Evolutionary conservation across 169 alveolate genomes (phyloP).

Genomic region (Eimeria falciformis): DNA sequence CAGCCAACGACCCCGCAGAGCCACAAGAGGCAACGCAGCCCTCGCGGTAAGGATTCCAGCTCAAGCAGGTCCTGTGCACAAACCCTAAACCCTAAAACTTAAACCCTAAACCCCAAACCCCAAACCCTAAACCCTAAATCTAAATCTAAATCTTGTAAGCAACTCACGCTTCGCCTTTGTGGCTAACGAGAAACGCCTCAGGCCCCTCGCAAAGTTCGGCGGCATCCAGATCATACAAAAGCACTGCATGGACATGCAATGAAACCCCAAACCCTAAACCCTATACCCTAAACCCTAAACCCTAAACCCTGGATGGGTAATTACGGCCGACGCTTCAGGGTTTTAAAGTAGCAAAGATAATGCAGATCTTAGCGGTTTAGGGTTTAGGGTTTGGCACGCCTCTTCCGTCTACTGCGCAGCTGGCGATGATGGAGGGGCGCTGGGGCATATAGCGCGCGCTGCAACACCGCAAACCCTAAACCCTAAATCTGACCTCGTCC

Average conservation of each 20-base stretch:
- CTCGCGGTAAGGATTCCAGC: conserved; percentile 25
- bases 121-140: not conserved
- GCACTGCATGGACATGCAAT: not conserved
- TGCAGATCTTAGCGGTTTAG: too few species aligned
- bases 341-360: not conserved
- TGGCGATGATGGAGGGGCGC: conserved; percentile 57
- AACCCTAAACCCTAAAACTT: not conserved
- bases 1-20: conserved; percentile 1
- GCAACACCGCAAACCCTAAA: conserved; percentile 17
- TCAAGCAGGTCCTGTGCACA: conserved; percentile 49
- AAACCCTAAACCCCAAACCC: not conserved
- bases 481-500: not conserved
- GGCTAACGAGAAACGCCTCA: not conserved
- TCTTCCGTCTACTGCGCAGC: conserved; percentile 27
- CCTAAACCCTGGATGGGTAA: conserved; percentile 1
- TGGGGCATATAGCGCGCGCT: conserved; percentile 75
- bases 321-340: not conserved
- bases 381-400: conserved; percentile 51
- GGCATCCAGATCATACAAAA: not conserved
- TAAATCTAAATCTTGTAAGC: too few species aligned
- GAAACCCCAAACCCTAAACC: too few species aligned
- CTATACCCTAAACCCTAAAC: too few species aligned
- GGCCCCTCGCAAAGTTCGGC: conserved; percentile 23
- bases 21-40: conserved; percentile 17
- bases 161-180: conserved; percentile 6